Base-by-base conservation (phyloP, 176 grass and related monocot genomes). In the Microstegium vimineum region DNA sequence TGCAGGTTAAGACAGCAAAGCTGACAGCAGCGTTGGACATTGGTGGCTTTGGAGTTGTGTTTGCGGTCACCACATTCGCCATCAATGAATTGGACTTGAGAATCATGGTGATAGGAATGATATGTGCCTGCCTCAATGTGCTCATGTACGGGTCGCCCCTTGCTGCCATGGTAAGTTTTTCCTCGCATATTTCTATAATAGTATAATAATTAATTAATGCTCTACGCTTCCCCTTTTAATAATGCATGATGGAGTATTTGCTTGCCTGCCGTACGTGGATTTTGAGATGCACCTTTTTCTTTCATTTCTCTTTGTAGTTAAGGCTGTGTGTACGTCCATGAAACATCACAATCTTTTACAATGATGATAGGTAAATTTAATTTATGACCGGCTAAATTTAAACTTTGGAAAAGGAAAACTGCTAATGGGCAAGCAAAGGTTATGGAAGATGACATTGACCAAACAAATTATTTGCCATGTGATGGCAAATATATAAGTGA, bases 91-190 rank as follows among this genome's bases (percentile, higher is more conserved):
- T 83, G 22, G 52, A 57, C 31, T 12, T 69, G 65, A 86, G 84
- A 30, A 86, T 97, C 22, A 25, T 64, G 75, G 75, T 82, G 42
- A 69, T 93, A 11, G 91, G 94, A 9, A 26, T 40, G 41, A 69
- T 97, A 26, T 90, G 89, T 56, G 78, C 84, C 6, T 85, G 20
- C 41, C 83, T 97, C 8, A 97, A 66, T 15, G 64, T 97, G 0
- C 8, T 77, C 12, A 97, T 97, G 94, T 97, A 97, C n/a, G 86
- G 56, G 4, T 87, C 91, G 13, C 94, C 94, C 28, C 81, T 97
- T 15, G 33, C 84, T 30, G 89, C 59, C 0, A 84, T 89, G 94
- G 94, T 97, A 91, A 59, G 72, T 1, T 51, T 45, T 7, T 12
- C 4, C 17, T n/a, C 13, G n/a, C 14, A 18, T 22, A 63, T 34